phyloP scores from a whole-genome alignment of 1,284 basidiomycete species.

The Chiua sp. region DNA sequence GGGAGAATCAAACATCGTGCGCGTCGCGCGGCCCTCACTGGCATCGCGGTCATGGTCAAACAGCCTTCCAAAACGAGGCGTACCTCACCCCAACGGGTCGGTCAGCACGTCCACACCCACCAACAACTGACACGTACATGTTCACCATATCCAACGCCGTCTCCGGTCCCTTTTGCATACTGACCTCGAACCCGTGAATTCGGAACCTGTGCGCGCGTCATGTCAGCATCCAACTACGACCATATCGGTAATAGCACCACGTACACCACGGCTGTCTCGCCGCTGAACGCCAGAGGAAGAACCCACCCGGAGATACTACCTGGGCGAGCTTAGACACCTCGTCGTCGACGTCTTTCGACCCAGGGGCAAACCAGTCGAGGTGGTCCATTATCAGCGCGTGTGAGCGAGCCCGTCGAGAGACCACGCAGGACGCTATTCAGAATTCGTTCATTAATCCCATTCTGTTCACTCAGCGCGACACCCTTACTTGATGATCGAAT shows the following conservation, averaged over 20 bases:
- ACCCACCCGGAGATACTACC: slow-evolving; percentile 65
- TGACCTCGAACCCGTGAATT: slow-evolving; percentile 53
- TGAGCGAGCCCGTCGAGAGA: slow-evolving; percentile 58
- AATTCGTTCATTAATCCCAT: too few species aligned
- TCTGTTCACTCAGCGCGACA: too few species aligned
- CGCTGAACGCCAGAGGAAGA: slow-evolving; percentile 76
- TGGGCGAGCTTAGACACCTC: slow-evolving; percentile 68
- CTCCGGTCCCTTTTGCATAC: slow-evolving; percentile 47
- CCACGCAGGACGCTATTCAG: slow-evolving; percentile 68
- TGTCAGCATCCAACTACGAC: too few species aligned
- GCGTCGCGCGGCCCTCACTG: too few species aligned
- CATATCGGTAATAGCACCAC: too few species aligned
- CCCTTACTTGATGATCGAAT: slow-evolving; percentile 76
- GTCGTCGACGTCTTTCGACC: slow-evolving; percentile 61
- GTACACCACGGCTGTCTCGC: slow-evolving; percentile 76
- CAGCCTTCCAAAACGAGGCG: slow-evolving; percentile 39
- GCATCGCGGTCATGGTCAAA: slow-evolving; percentile 21
- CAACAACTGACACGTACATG: slow-evolving; percentile 48
- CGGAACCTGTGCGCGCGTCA: slow-evolving; percentile 40
- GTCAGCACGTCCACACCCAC: not conserved
- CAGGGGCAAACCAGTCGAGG: slow-evolving; percentile 76
- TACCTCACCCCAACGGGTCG: slow-evolving; percentile 32
- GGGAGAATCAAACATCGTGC: not conserved
- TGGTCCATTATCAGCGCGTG: slow-evolving; percentile 84
- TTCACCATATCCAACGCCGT: slow-evolving; percentile 67